Conservation (phyloP, 345 rosid genomes). For the Gossypioides kirkii region DNA sequence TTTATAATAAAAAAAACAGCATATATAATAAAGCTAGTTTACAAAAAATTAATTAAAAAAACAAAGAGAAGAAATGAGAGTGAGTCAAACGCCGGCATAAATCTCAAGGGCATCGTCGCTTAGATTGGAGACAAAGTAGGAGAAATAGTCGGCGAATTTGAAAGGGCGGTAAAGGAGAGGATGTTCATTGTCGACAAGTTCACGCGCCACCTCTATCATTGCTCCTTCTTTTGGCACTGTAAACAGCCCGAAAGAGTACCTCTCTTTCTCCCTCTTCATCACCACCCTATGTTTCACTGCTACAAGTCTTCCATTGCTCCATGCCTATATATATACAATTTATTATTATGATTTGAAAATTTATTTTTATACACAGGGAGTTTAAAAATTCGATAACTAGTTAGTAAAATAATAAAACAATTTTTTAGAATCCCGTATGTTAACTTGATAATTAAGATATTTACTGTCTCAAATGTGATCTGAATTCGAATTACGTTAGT, state of each 20-base stretch:
- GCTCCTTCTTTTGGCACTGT: conserved; percentile 34
- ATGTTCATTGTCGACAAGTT: conserved; percentile 43
- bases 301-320: conserved; percentile 52
- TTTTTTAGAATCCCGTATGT: too few species aligned
- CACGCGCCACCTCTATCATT: conserved; percentile 25
- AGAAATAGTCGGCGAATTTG: conserved; percentile 34
- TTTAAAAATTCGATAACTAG: too few species aligned
- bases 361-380: too few species aligned
- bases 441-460: too few species aligned
- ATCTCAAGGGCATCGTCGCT: conserved; percentile 39
- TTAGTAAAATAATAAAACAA: too few species aligned
- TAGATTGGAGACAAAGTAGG: conserved; percentile 31
- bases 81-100: conserved; percentile 27
- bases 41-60: not conserved
- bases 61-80: not conserved
- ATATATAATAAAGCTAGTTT: not conserved
- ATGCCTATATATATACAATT: conserved; percentile 27
- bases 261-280: conserved; percentile 30
- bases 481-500: too few species aligned
- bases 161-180: conserved; percentile 45
- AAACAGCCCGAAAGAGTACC: conserved; percentile 43
- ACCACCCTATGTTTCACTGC: conserved; percentile 49
- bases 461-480: too few species aligned
- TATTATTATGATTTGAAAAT: too few species aligned
- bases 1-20: not conserved